Evolutionary conservation across 805 yeast species (phyloP), one percentile per base, ranked within the genome.

Genomic region (Starmerella tilneyi): DNA sequence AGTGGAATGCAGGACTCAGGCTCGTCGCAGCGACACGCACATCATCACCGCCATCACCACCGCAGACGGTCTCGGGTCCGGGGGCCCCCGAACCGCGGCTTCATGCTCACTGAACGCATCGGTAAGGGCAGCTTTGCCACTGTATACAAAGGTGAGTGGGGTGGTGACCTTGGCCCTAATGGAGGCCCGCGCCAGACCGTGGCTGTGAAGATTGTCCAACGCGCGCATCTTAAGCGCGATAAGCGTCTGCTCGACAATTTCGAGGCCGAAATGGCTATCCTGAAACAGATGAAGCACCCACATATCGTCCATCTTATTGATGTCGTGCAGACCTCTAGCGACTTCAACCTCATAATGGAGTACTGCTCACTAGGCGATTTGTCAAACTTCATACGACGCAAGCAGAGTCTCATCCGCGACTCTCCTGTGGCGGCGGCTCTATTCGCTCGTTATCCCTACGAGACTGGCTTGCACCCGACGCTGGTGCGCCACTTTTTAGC

Each of bases 51-150:
- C 17, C 43, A 17, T 15, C 41, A 36, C 20, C 41, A 38, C 41
- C 34, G 41, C 15, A 21, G 38, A 15, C 7, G 21, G 13, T 21
- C 41, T 11, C 22, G 32, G 13, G 38, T 21, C 24, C 42, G 33
- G 11, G 34, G 22, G 11, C 47, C 43, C 9, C 47, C 43, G 16
- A 28, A 44, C 31, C 34, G 42, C 30, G 50, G 54, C 37, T 53
- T 55, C 29, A 41, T 43, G 16, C 44, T 48, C 27, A 85, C 84
- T 20, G 75, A 79, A 16, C 94, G 86, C 62, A 89, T 92, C 44
- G 98, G 98, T 20, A 78, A 83, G 56, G 98, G 98, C 27, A 83
- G 94, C 8, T 92, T 92, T 68, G 98, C 98, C 56, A 81, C 80
- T 50, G 98, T 92, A 21, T 89, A 83, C 68, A 86, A 84, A 64